Conservation (phyloP, 345 rosid species). For the Luvunga scandens region DNA sequence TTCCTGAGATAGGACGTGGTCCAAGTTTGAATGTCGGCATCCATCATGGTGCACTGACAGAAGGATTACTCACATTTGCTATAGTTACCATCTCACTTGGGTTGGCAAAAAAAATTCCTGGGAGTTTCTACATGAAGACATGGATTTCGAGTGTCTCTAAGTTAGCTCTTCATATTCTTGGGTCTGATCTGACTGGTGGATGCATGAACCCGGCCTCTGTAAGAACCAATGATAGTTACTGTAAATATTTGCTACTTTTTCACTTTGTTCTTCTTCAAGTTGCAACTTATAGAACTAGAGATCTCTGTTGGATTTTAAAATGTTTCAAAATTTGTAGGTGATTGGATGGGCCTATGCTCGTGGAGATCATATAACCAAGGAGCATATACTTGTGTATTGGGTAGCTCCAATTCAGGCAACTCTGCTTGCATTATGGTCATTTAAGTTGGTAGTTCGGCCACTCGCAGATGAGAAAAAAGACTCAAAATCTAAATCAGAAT, state of each 20-base stretch:
- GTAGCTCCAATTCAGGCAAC: conserved; percentile 85
- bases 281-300: not conserved
- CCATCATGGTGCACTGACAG: conserved; percentile 79
- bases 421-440: conserved; percentile 76
- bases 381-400: conserved; percentile 91
- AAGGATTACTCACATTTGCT: conserved; percentile 75
- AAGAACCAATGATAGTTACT: conserved; percentile 23
- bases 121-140: conserved; percentile 78
- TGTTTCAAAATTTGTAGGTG: conserved; percentile 44
- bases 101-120: conserved; percentile 65
- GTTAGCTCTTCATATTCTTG: conserved; percentile 86
- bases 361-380: conserved; percentile 86
- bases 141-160: conserved; percentile 89
- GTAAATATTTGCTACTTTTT: not conserved
- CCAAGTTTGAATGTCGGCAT: conserved; percentile 69
- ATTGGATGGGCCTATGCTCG: conserved; percentile 99
- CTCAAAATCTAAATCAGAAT: conserved; percentile 48
- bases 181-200: conserved; percentile 91
- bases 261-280: not conserved
- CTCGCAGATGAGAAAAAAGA: conserved; percentile 35
- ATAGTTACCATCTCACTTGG: conserved; percentile 64
- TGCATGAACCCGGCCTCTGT: conserved; percentile 95
- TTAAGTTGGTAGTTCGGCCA: conserved; percentile 51
- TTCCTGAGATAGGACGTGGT: conserved; percentile 73
- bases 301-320: not conserved